Base-by-base conservation (phyloP, 352 stramenopile genomes). In the Globisporangium abappressorium region DNA sequence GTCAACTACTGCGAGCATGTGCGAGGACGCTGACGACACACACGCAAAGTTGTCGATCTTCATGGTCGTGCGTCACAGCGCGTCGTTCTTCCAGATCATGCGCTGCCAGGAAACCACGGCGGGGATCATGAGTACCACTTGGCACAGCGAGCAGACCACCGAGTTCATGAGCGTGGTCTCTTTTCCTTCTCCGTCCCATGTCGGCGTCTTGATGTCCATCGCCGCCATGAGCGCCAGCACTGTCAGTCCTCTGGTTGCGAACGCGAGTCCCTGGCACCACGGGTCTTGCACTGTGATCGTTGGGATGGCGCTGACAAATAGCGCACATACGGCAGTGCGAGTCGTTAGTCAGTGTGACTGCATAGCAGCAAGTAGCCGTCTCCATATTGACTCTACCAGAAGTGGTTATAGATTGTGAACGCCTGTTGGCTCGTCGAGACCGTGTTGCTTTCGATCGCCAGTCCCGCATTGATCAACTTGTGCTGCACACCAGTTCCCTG, bases 391-490 rank as follows among this genome's bases (percentile, higher is more conserved):
- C 20, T 51, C 43, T 56, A 87, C 80, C 80, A 90, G 60, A 76
- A 90, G 49, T 26, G 62, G 6, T 63, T 78, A 67, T 76, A 83
- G 28, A 65, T 41, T 24, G 75, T 73, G 53, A 78, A 66, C 30
- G 72, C 30, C 30, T 78, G 61, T 9, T 68, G 62, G 7, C 46
- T 57, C 18, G 65, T 69, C 0, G 65, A 68, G 24, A 80, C 72
- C 24, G 81, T 66, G 53, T 54, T 64, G 66, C 68, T 79, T 12
- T 82, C 68, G 24, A 84, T 64, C 7, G 72, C 65, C 1, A 90
- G 60, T 14, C 84, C 84, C 12, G 84, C 84, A 62, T 92, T 91
- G 65, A 91, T 89, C 64, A 94, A 80, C 69, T 94, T 94, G 80
- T 92, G 91, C 58, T 87, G 74, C 57, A 94, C 83, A 20, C 86